phyloP scores from a whole-genome alignment of 371 early-diverging fungal species.

The Syncephalastrum sp. region DNA sequence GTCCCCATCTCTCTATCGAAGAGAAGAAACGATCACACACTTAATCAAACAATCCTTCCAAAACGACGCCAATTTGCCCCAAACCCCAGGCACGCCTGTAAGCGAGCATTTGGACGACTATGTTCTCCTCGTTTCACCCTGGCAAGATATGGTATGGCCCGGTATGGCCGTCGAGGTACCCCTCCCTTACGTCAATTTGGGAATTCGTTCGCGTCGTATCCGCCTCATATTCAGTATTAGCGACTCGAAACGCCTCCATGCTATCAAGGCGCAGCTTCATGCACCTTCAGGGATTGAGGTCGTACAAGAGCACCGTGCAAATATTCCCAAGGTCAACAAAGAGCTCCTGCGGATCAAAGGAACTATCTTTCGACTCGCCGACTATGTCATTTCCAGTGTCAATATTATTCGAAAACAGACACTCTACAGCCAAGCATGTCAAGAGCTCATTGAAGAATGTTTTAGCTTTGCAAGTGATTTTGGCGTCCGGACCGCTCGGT shows the following conservation, averaged over 20 bases:
- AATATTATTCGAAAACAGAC: constrained; percentile 52
- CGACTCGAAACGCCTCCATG: constrained; percentile 39
- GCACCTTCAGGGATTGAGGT: constrained; percentile 50
- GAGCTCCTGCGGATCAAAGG: constrained; percentile 59
- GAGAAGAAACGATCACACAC: constrained; percentile 29
- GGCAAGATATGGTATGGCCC: constrained; percentile 60
- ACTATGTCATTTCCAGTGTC: constrained; percentile 55
- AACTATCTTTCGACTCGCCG: constrained; percentile 55
- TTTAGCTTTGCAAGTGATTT: constrained; percentile 84
- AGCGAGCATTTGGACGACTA: constrained; percentile 37
- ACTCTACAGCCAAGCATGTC: constrained; percentile 46
- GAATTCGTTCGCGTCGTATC: constrained; percentile 61
- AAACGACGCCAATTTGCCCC: constrained; percentile 14
- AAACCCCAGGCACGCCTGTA: constrained; percentile 16
- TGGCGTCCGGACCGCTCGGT: constrained; percentile 63
- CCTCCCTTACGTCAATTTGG: constrained; percentile 48
- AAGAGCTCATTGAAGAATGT: constrained; percentile 77
- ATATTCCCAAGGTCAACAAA: constrained; percentile 56
- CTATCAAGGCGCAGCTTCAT: constrained; percentile 51
- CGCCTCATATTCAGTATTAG: constrained; percentile 56
- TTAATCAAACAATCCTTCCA: constrained; percentile 33
- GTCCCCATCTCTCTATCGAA: constrained; percentile 40
- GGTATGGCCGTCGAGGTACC: constrained; percentile 47
- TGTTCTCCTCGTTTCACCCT: constrained; percentile 53
- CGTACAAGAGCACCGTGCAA: constrained; percentile 60